Evolutionary conservation across 176 grass and related monocot species (phyloP).

Genomic region (Triticum turgidum): DNA sequence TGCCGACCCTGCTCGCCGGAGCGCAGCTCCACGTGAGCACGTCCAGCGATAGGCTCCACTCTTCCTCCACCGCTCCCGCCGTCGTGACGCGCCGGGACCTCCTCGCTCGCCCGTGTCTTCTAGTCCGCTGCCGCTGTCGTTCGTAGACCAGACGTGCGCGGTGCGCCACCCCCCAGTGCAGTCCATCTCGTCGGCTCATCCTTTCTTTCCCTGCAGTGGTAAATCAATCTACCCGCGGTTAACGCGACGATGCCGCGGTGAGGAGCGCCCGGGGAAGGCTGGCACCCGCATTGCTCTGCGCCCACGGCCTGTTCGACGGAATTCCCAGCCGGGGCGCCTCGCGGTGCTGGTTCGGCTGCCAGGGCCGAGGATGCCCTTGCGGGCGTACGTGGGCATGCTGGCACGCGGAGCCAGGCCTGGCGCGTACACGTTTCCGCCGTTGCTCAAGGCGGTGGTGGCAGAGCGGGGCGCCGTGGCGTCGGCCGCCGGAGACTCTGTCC

Average conservation of each 20-base stretch:
- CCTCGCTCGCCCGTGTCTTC: neutral
- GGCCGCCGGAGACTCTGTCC: slow-evolving; percentile 31
- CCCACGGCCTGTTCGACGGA: slow-evolving; percentile 60
- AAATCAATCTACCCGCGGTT: neutral
- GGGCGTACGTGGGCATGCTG: slow-evolving; percentile 52
- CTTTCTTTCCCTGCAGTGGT: neutral
- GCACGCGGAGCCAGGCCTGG: slow-evolving; percentile 48
- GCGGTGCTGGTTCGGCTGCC: slow-evolving; percentile 19
- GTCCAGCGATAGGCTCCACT: neutral
- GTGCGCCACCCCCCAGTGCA: neutral
- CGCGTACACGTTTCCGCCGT: slow-evolving; percentile 64
- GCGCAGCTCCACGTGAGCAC: too few species aligned
- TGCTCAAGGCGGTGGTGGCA: slow-evolving; percentile 59
- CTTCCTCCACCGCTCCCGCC: neutral
- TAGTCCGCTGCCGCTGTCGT: neutral
- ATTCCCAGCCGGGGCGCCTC: slow-evolving; percentile 26
- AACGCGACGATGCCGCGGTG: neutral
- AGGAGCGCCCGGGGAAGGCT: too few species aligned
- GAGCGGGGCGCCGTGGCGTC: slow-evolving; percentile 19
- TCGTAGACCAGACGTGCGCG: neutral
- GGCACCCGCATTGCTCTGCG: neutral
- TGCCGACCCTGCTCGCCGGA: neutral
- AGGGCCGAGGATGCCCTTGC: slow-evolving; percentile 31
- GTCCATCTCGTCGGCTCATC: neutral
- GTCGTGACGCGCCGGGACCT: neutral